These are phyloP conservation scores for Flaveria trinervia DNA, from an alignment of 129 eudicot genomes.

Conservation along the genomic window DNA sequence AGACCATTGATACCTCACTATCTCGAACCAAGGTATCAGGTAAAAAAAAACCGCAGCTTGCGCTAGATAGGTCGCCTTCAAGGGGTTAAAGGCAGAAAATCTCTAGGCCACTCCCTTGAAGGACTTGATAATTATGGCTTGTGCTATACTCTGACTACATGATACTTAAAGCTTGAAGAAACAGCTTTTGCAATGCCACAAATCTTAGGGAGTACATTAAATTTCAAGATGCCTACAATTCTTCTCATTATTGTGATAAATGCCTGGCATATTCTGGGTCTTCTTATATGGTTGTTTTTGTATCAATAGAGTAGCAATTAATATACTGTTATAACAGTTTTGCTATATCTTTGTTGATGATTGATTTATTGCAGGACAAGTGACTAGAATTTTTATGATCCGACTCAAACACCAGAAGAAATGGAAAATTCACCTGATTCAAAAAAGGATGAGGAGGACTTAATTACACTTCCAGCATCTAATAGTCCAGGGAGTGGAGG, in stretches of 20 bases:
- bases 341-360: background rate
- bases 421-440: slow-evolving; percentile 28
- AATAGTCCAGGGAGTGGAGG: slow-evolving; percentile 39
- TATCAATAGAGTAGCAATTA: background rate
- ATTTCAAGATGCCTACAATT: background rate
- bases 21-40: no score
- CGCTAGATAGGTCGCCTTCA: no score
- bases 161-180: no score
- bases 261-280: background rate
- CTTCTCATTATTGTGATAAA: background rate
- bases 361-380: slow-evolving; percentile 18
- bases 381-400: slow-evolving; percentile 22
- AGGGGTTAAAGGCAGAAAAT: no score
- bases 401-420: slow-evolving; percentile 2
- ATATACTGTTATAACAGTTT: background rate
- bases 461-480: slow-evolving; percentile 47
- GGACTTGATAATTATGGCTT: background rate
- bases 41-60: no score
- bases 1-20: no score
- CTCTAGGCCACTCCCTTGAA: no score
- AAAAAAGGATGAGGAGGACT: slow-evolving; percentile 50
- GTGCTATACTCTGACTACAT: background rate
- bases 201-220: background rate
- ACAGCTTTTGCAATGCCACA: no score
- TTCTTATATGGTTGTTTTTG: background rate